A percentile compares a stretch with the other conserved stretches of the same genome.
Evolutionary conservation across 2,329 filamentous ascomycete species (phyloP).

Genomic region (Fusarium illudens): DNA sequence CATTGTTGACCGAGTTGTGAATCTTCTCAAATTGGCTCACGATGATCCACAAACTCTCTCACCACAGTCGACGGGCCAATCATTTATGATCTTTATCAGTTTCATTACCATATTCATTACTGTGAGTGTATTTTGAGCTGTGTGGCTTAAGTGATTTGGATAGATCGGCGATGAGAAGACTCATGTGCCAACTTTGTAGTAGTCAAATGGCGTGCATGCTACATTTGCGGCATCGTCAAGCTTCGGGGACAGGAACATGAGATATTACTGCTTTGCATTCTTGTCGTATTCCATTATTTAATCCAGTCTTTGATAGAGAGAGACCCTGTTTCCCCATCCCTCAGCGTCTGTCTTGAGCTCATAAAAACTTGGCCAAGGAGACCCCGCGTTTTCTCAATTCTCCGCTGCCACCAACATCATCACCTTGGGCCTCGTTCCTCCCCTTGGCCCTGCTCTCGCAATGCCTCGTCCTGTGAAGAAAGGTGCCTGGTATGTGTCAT

Average conservation of each 20-base stretch:
- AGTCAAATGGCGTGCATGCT: no score
- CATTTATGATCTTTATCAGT: background rate
- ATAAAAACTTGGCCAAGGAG: background rate
- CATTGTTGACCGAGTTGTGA: background rate
- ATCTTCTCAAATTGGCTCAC: background rate
- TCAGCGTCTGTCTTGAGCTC: no score
- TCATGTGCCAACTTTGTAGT: no score
- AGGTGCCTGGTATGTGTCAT: constrained; percentile 25
- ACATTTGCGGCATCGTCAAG: no score
- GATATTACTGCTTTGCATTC: accelerated
- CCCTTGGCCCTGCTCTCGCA: background rate
- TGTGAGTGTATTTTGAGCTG: background rate
- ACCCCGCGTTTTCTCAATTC: background rate
- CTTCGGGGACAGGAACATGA: no score
- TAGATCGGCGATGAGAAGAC: background rate
- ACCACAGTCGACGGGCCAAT: background rate
- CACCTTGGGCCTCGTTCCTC: background rate
- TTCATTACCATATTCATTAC: background rate
- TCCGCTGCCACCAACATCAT: background rate
- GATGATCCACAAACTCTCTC: background rate
- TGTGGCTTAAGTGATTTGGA: background rate
- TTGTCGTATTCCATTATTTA: accelerated
- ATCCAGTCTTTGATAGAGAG: background rate
- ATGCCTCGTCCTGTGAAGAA: constrained; percentile 40
- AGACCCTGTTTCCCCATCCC: no score